phyloP scores from a whole-genome alignment of 169 alveolate genomes.

The Eimeria sp. region DNA sequence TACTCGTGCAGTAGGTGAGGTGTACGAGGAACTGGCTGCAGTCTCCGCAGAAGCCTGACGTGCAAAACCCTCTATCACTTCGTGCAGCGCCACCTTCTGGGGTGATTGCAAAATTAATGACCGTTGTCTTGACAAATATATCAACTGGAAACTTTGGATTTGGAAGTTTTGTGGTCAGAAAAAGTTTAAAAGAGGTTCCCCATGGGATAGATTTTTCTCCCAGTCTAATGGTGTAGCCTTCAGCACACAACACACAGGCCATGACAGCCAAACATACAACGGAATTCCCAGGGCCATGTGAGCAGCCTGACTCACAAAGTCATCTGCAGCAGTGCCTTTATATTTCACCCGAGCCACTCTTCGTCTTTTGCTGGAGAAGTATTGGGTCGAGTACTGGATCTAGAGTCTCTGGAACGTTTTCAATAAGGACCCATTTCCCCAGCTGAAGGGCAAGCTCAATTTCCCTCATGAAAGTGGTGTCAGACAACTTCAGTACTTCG shows the following conservation, averaged over 20 bases:
- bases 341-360: conserved; percentile 87
- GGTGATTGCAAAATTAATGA: conserved; percentile 98
- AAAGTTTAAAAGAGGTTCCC: conserved; percentile 96
- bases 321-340: neutral
- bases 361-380: conserved; percentile 85
- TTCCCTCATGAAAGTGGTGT: conserved; percentile 85
- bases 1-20: neutral
- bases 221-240: conserved; percentile 91
- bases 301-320: neutral
- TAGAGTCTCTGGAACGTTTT: conserved; percentile 94
- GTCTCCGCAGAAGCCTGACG: neutral
- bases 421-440: conserved; percentile 95
- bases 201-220: conserved; percentile 96
- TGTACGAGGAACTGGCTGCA: neutral
- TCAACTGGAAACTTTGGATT: conserved; percentile 99
- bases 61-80: neutral
- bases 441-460: conserved; percentile 94
- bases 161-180: conserved; percentile 97
- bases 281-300: neutral
- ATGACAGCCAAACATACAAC: neutral
- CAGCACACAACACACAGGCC: conserved; percentile 81
- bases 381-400: conserved; percentile 89
- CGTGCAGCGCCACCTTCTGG: conserved; percentile 87
- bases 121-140: conserved; percentile 96
- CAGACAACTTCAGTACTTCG: conserved; percentile 90